A percentile compares a stretch with the other conserved stretches of the same genome.
Evolutionary conservation across 2,329 filamentous ascomycete genomes (phyloP).

Genomic region (Juglanconis juglandina): DNA sequence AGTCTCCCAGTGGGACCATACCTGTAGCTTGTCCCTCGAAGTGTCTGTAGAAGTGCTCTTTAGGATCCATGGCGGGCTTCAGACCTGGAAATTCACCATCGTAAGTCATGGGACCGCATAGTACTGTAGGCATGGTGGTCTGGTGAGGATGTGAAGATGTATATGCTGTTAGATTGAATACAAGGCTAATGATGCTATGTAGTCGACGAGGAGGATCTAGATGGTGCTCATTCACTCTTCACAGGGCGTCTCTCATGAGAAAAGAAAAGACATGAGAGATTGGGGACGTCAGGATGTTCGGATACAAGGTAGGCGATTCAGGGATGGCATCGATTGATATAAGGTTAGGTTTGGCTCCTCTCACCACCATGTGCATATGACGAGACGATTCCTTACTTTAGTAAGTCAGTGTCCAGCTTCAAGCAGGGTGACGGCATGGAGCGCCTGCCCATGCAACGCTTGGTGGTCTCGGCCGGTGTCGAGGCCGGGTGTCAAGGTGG

Average conservation of each 20-base stretch:
- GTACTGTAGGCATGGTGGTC: constrained; percentile 8
- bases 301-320: neutral
- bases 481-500: neutral
- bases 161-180: neutral
- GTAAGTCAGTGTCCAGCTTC: neutral
- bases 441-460: neutral
- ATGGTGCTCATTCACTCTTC: neutral
- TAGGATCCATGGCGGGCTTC: constrained; percentile 46
- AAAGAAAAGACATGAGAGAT: neutral
- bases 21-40: constrained; percentile 71
- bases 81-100: constrained; percentile 22
- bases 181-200: neutral
- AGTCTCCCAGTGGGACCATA: neutral
- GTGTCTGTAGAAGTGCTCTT: constrained; percentile 79
- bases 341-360: neutral
- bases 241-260: neutral
- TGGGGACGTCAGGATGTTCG: neutral
- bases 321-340: neutral
- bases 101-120: constrained; percentile 15
- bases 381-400: neutral
- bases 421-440: constrained; percentile 17
- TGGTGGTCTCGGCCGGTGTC: constrained; percentile 1
- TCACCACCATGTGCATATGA: neutral
- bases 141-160: neutral
- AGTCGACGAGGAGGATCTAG: neutral